These are phyloP conservation scores for Pachyrhizus erosus DNA, from an alignment of 306 rosid species.

Conservation along the genomic window DNA sequence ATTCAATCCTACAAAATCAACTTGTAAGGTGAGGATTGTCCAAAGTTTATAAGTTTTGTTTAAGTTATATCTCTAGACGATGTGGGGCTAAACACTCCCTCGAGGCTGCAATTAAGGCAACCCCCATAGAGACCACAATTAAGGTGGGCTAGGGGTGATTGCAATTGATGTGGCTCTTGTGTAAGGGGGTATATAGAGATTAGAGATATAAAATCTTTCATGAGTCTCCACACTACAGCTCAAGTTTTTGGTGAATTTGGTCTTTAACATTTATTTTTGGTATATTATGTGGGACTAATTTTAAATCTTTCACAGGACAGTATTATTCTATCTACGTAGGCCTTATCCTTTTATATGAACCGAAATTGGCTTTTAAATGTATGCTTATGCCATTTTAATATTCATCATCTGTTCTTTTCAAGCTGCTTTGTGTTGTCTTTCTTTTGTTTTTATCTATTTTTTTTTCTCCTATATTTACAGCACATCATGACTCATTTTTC, in stretches of 20 bases:
- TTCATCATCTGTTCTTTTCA: not conserved
- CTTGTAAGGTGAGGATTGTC: too few relatives aligned
- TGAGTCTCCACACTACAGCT: not conserved
- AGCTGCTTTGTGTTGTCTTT: not conserved
- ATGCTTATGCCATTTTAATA: too few relatives aligned
- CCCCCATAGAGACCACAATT: not conserved
- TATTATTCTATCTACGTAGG: not conserved
- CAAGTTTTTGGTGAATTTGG: not conserved
- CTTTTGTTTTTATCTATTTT: not conserved
- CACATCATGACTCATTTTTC: constrained; percentile 11
- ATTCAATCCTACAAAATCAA: not conserved
- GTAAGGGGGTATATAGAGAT: not conserved
- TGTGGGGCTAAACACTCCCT: not conserved
- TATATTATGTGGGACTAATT: not conserved
- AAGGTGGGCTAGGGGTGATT: not conserved
- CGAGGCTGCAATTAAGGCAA: not conserved
- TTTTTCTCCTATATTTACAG: constrained; percentile 6
- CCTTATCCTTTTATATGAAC: too few relatives aligned
- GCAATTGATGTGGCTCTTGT: not conserved
- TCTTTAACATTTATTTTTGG: not conserved
- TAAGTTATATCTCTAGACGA: not conserved
- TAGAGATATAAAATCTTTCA: not conserved
- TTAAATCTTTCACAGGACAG: not conserved
- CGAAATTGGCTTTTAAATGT: too few relatives aligned
- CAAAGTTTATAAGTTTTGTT: too few relatives aligned